phyloP scores from a whole-genome alignment of 2,329 filamentous ascomycete species.

The Colletotrichum tropicale region DNA sequence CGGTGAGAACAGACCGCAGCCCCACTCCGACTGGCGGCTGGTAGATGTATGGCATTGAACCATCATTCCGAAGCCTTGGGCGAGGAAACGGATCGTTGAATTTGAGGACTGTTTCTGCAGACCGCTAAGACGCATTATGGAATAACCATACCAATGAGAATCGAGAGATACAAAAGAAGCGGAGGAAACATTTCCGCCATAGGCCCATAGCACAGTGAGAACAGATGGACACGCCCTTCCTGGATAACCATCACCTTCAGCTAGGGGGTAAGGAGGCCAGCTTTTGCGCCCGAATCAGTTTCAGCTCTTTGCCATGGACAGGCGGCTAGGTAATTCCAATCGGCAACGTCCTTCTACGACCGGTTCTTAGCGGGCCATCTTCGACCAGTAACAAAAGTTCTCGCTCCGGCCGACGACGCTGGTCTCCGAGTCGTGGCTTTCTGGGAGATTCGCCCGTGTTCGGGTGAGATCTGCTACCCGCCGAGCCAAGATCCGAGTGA shows the following conservation, averaged over 20 bases:
- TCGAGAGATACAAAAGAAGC: not conserved
- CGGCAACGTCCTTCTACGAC: not conserved
- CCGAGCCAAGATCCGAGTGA: not conserved
- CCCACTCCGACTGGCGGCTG: not conserved
- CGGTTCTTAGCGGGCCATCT: not conserved
- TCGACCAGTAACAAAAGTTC: not conserved
- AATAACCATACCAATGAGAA: not conserved
- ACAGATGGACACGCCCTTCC: not conserved
- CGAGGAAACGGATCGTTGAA: not conserved
- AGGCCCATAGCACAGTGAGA: not conserved
- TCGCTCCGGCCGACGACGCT: not conserved
- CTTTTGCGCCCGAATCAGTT: not conserved
- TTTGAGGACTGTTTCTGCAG: not conserved
- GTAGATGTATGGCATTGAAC: not conserved
- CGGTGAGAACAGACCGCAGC: not conserved
- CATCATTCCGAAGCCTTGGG: not conserved
- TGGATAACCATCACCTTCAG: not conserved
- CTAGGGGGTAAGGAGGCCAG: not conserved
- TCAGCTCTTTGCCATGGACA: not conserved
- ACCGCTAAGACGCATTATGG: not conserved
- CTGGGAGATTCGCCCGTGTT: not conserved
- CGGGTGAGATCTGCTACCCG: not conserved
- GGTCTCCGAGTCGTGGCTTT: not conserved
- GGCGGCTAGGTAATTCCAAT: not conserved
- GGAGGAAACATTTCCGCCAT: not conserved